A percentile compares a stretch with the other conserved stretches of the same genome.
Conservation (phyloP, 192 early-diverging fungal genomes). For the Coemansia sp. region DNA sequence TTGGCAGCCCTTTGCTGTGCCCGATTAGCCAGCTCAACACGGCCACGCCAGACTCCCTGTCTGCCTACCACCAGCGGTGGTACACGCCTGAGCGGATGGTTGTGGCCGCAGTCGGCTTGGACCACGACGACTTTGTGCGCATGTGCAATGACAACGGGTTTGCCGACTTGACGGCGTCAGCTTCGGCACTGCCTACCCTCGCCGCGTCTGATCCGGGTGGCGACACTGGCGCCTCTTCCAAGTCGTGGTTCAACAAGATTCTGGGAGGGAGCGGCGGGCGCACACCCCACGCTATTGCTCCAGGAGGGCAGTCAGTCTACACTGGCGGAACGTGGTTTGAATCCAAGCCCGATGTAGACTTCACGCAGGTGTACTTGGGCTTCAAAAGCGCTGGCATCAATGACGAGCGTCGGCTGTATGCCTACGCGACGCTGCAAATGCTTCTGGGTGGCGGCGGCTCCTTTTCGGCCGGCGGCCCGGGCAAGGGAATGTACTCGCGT, state of each 20-base stretch:
- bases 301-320: slow-evolving; percentile 63
- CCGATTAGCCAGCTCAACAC: slow-evolving; percentile 62
- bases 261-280: slow-evolving; percentile 9
- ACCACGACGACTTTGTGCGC: slow-evolving; percentile 78
- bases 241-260: slow-evolving; percentile 34
- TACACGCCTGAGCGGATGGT: slow-evolving; percentile 91
- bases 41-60: slow-evolving; percentile 69
- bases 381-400: slow-evolving; percentile 83
- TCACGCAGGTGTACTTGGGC: slow-evolving; percentile 87
- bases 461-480: slow-evolving; percentile 96
- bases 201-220: neutral
- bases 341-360: slow-evolving; percentile 63
- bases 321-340: slow-evolving; percentile 78
- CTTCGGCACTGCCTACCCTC: neutral
- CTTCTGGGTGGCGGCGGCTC: slow-evolving; percentile 95
- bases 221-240: slow-evolving; percentile 16
- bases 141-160: slow-evolving; percentile 67
- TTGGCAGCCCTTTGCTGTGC: slow-evolving; percentile 81
- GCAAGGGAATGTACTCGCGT: slow-evolving; percentile 98
- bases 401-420: slow-evolving; percentile 78
- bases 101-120: slow-evolving; percentile 80
- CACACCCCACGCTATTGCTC: slow-evolving; percentile 32
- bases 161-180: slow-evolving; percentile 57
- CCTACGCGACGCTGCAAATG: slow-evolving; percentile 84
- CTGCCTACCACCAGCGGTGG: slow-evolving; percentile 74